These are phyloP conservation scores for Penicillium sp. DNA, from an alignment of 2,329 filamentous ascomycete genomes.

Conservation along the genomic window DNA sequence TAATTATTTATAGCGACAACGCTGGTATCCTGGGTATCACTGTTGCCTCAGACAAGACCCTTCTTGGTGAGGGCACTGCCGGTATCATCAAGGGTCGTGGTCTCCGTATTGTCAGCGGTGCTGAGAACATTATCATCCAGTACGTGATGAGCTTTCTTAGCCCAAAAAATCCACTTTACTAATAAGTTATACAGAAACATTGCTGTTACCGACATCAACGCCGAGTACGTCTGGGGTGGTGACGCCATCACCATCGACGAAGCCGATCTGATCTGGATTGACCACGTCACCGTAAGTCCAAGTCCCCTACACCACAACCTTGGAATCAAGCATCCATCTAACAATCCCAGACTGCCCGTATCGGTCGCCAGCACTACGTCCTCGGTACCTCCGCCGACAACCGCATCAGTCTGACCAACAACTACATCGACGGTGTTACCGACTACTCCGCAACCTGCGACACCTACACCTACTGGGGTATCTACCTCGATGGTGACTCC, in stretches of 20 bases:
- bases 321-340: not conserved
- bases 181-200: constrained; percentile 41
- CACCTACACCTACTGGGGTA: constrained; percentile 60
- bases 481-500: constrained; percentile 58
- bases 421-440: constrained; percentile 57
- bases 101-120: constrained; percentile 49
- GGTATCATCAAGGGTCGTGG: constrained; percentile 62
- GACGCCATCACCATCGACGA: constrained; percentile 58
- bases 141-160: not conserved
- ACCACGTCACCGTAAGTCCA: constrained; percentile 47
- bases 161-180: not conserved
- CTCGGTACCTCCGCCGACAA: constrained; percentile 55
- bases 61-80: constrained; percentile 54
- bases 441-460: constrained; percentile 60
- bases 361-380: constrained; percentile 63
- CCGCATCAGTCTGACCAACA: constrained; percentile 62
- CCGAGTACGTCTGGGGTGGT: constrained; percentile 61
- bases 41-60: constrained; percentile 58
- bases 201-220: constrained; percentile 57
- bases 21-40: constrained; percentile 54
- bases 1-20: constrained; percentile 42
- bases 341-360: constrained; percentile 51
- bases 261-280: constrained; percentile 49
- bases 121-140: constrained; percentile 61
- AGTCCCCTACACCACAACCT: not conserved